Base-by-base conservation (phyloP, 305 asterid genomes). In the Stenogyne calaminthoides region DNA sequence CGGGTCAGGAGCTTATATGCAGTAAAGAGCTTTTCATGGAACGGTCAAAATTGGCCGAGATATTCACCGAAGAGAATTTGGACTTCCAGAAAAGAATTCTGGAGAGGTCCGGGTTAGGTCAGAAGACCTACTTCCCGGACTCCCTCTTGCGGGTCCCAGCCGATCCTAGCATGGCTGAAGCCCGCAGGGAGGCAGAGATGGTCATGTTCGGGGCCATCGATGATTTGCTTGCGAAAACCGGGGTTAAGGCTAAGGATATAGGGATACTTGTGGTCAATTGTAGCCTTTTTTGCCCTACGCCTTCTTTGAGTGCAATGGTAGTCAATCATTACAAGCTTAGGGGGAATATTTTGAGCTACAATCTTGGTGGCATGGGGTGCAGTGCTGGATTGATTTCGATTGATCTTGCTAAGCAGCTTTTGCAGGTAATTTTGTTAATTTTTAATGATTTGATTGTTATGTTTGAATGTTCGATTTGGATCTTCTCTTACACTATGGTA, bases 321-420 rank as follows among this genome's bases (percentile, higher is more conserved):
- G 93, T 91, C 46, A 91, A 89, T 39, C 96, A 84, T 66, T 91
- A 91, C 75, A 88, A 91, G 86, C 89, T 91, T 18, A 83, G 95
- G 67, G 88, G 88, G 2, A 87, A 87, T 52, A 73, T 91, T 37
- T 56, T 85, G 86, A 89, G 95, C 88, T 91, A 86, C 5, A 91
- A 89, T 47, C 95, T 91, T 78, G 89, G 97, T 19, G 97, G 97
- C 27, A 91, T 91, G 96, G 97, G 97, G 0, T 91, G 97, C 76
- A 88, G 97, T 75, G 97, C 97, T 54, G 97, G 97, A 1, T 77
- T 91, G 6, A 88, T 91, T 64, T 88, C 97, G 2, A 86, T 89
- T n/a, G 97, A 89, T 47, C 96, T 91, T 70, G 96, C 97, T 73
- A 91, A 89, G 62, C 90, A 88, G 63, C 89, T 89, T 61, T 54